A percentile compares a stretch with the other conserved stretches of the same genome.
Conservation (phyloP, 2,329 filamentous ascomycete genomes). For the Pestalotiopsis sp. region DNA sequence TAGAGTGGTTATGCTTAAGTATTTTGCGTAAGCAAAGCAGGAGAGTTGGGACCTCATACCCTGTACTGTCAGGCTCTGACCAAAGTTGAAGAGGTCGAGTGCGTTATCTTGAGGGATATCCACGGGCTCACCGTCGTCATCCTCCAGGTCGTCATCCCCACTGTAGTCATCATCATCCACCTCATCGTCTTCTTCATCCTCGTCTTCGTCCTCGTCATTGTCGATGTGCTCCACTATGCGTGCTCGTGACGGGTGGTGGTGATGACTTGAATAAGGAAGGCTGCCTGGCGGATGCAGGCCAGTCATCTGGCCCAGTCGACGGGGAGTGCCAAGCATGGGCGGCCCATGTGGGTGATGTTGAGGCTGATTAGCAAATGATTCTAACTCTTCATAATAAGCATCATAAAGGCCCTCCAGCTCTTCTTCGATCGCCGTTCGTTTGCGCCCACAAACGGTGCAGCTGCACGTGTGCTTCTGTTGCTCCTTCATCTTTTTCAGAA, state of each 20-base stretch:
- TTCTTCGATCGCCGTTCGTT: constrained; percentile 96
- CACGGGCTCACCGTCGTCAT: constrained; percentile 51
- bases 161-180: constrained; percentile 49
- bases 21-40: constrained; percentile 20
- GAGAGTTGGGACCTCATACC: constrained; percentile 45
- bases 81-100: constrained; percentile 94
- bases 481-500: constrained; percentile 99
- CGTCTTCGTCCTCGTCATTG: constrained; percentile 58
- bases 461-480: constrained; percentile 99
- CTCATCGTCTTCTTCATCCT: constrained; percentile 50
- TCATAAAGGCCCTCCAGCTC: constrained; percentile 97
- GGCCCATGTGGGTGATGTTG: constrained; percentile 69
- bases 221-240: constrained; percentile 71
- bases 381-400: constrained; percentile 96
- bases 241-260: constrained; percentile 73
- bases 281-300: constrained; percentile 59
- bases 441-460: constrained; percentile 94
- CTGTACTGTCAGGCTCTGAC: constrained; percentile 95
- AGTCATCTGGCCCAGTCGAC: constrained; percentile 59
- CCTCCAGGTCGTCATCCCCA: constrained; percentile 45
- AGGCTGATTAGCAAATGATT: constrained; percentile 87
- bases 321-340: constrained; percentile 68
- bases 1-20: constrained; percentile 47
- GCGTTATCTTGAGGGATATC: constrained; percentile 63
- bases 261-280: constrained; percentile 62